phyloP scores from a whole-genome alignment of 2,329 filamentous ascomycete species.

The Gaeumannomyces sp. region DNA sequence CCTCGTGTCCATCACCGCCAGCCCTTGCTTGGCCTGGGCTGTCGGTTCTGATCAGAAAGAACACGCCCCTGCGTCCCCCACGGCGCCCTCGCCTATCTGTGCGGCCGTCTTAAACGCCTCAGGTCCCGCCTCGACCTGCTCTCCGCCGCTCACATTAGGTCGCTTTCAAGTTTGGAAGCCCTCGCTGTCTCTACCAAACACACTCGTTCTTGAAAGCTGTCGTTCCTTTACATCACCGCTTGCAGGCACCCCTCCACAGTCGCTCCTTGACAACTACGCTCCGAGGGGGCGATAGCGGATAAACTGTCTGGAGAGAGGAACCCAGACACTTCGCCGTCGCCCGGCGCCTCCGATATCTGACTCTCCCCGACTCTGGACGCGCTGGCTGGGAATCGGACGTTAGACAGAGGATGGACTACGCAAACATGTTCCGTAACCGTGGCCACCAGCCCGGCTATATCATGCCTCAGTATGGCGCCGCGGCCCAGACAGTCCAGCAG shows the following conservation, averaged over 20 bases:
- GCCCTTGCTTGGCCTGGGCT: background rate
- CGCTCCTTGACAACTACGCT: background rate
- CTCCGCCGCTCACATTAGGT: background rate
- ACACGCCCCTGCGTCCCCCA: slow-evolving; percentile 1
- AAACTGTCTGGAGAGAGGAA: background rate
- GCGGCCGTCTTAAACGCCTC: background rate
- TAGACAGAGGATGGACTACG: slow-evolving; percentile 10
- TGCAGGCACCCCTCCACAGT: background rate
- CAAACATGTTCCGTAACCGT: slow-evolving; percentile 10
- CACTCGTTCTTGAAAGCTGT: background rate
- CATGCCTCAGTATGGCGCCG: slow-evolving; percentile 7
- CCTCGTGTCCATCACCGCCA: background rate
- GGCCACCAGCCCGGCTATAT: slow-evolving; percentile 10
- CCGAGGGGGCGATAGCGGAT: background rate
- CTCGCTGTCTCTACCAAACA: background rate
- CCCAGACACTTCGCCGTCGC: background rate
- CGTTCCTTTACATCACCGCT: background rate
- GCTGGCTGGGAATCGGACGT: background rate
- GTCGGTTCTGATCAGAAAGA: background rate
- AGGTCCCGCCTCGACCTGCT: background rate
- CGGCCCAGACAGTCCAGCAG: slow-evolving; percentile 2
- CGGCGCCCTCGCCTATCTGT: background rate
- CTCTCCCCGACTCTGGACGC: background rate
- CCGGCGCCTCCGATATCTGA: background rate
- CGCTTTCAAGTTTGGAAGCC: background rate